phyloP scores from a whole-genome alignment of 139 green algal genomes.

The Diplosphaera chodatii region DNA sequence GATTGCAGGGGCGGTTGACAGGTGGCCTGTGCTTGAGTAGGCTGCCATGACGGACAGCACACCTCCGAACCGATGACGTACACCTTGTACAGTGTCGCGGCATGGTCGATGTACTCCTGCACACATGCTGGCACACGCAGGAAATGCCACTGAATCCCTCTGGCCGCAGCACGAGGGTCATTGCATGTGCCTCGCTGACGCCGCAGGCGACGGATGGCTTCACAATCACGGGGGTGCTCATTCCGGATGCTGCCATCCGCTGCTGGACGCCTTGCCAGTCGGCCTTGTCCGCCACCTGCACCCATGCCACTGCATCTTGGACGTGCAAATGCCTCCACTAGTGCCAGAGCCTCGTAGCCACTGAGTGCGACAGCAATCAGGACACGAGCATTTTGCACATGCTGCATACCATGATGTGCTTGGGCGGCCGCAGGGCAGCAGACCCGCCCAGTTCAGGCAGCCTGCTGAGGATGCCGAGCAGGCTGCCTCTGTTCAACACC shows the following conservation, averaged over 20 bases:
- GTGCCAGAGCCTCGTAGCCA: no score
- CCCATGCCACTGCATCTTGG: no score
- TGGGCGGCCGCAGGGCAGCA: not conserved
- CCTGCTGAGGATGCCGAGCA: not conserved
- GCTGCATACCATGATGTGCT: not conserved
- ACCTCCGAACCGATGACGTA: constrained; percentile 63
- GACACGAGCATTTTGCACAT: no score
- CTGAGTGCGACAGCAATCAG: no score
- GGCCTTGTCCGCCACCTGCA: constrained; percentile 6
- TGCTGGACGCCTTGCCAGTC: constrained; percentile 18
- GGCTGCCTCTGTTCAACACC: not conserved
- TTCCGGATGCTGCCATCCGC: constrained; percentile 14
- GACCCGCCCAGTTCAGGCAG: not conserved
- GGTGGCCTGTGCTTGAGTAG: no score
- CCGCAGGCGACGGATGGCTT: constrained; percentile 71
- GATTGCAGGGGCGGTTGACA: no score
- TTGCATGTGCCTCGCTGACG: constrained; percentile 55
- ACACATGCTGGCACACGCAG: constrained; percentile 50
- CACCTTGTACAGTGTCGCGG: constrained; percentile 59
- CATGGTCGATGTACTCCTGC: constrained; percentile 81
- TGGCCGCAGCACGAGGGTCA: constrained; percentile 52
- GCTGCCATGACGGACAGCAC: no score
- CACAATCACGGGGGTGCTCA: constrained; percentile 56
- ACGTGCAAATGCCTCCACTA: no score
- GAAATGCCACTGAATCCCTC: constrained; percentile 23